Base-by-base conservation (phyloP, 805 yeast genomes). In the Spathaspora sp. region DNA sequence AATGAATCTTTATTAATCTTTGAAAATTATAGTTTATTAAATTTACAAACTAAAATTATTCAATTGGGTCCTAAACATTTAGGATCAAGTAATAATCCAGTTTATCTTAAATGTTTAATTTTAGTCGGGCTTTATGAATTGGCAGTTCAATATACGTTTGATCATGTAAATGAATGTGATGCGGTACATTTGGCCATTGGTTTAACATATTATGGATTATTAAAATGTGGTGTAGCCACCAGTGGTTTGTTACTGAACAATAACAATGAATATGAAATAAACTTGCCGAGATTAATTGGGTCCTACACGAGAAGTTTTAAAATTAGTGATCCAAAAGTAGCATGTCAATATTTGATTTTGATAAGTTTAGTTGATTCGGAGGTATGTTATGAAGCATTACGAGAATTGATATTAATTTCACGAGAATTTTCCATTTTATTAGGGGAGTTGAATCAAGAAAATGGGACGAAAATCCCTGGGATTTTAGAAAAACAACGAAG, bases 131-230 rank as follows among this genome's bases (percentile, higher is more conserved):
- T 89, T 46, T 91, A 85, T 64, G 97, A 91, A 60, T 75, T 79
- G 51, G 96, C 97, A 0, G 81, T 89, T 20, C 81, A 83, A 55
- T 82, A 85, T 61, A 67, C 85, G 31, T 79, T 81, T 59, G 76
- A 74, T 42, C 70, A 77, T 32, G 71, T 80, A 43, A 86, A 81
- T 65, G 96, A 89, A 63, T 81, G 89, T 50, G 97, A 90, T 61
- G 87, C 96, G 10, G 94, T 91, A 14, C 98, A 94, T 68, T 77
- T 91, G 56, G 90, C 96, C 1, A 87, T 94, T 56, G 89, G 87
- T 0, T 75, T 94, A 48, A 81, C 85, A 7, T 85, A 87, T 64
- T 82, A 85, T 62, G 89, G 93, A 0, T 72, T 90, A 52, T 65
- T 90, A 52, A 80, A 80, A 50, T 44, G 49, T 43, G 46, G 40